These are phyloP conservation scores for Polytrichum formosum DNA, from an alignment of 225 moss, liverwort and hornwort genomes.

Conservation along the genomic window DNA sequence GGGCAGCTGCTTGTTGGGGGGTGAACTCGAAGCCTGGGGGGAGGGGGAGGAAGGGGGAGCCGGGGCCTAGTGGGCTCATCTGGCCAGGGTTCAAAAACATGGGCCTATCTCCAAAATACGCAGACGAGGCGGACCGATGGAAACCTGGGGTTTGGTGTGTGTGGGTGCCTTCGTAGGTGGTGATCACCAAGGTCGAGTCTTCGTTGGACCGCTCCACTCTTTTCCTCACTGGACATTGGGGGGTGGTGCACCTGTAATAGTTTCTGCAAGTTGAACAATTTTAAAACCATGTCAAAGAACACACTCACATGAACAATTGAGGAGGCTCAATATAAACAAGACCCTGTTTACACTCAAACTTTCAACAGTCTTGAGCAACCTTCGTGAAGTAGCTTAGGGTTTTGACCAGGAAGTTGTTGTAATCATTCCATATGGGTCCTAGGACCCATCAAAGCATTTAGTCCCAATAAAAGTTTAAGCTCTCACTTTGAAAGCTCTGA, in stretches of 20 bases:
- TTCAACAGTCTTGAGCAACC: too few relatives aligned
- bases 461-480: too few relatives aligned
- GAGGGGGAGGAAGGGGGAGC: slow-evolving; percentile 31
- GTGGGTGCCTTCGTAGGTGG: slow-evolving; percentile 63
- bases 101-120: slow-evolving; percentile 45
- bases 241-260: slow-evolving; percentile 66
- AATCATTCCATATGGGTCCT: too few relatives aligned
- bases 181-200: slow-evolving; percentile 55
- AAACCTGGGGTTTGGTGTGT: slow-evolving; percentile 59
- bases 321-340: too few relatives aligned
- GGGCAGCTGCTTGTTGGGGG: slow-evolving; percentile 42
- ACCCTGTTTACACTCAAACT: too few relatives aligned
- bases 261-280: slow-evolving; percentile 31
- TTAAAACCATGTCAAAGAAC: too few relatives aligned
- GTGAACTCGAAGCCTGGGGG: slow-evolving; percentile 47
- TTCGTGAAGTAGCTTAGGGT: too few relatives aligned
- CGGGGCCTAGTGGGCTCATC: slow-evolving; percentile 10
- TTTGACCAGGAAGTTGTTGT: too few relatives aligned
- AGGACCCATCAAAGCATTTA: too few relatives aligned
- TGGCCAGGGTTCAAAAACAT: slow-evolving; percentile 30
- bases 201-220: slow-evolving; percentile 58
- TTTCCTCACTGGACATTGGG: slow-evolving; percentile 48
- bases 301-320: too few relatives aligned
- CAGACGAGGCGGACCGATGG: slow-evolving; percentile 27
- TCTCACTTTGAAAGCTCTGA: too few relatives aligned